Base-by-base conservation (phyloP, 1,139 yeast species). In the Candida sp. region DNA sequence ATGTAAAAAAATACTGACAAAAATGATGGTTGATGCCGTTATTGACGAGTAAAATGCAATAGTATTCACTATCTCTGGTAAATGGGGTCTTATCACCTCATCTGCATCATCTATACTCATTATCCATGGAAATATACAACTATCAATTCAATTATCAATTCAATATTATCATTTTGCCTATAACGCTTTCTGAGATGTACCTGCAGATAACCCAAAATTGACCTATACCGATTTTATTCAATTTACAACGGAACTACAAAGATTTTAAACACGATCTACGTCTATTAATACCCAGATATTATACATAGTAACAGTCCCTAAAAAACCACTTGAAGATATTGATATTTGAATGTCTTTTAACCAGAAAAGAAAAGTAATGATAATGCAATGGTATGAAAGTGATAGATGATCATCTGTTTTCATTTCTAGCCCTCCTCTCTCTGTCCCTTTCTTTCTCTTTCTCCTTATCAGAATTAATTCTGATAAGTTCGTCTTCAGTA, bases 401-500 rank as follows among this genome's bases (percentile, higher is more conserved):
- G n/a, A n/a, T n/a, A n/a, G n/a, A 25, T 9, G 9, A 9, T 25
- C 9, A 25, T 25, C 29, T 25, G 29, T 25, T 25, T 6, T 25
- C 29, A 25, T 25, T 25, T 12, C 33, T 30, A 30, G n/a, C 19
- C n/a, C 19, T 5, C 33, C 19, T 9, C 19, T 30, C 33, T 12
- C 19, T 8, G 5, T 30, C 33, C 5, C 33, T 5, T 30, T 30
- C 33, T 12, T 66, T 64, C 42, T 63, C 49, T 48, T 66, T 53
- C 43, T 70, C 71, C 48, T 62, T 61, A 44, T 74, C 80, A 44
- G 57, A 60, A 33, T 70, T 67, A 6, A 76, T 51, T 49, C 68
- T 69, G 36, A 67, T 67, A 43, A 78, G 62, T 40, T 78, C 82
- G 15, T 78, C 81, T 49, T 80, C 85, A 1, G 82, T 73, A 2